Percentiles rank a stretch among this genome's conserved stretches.
Conservation (phyloP, 768 basidiomycete genomes). For the Phlegmacium glaucopus region DNA sequence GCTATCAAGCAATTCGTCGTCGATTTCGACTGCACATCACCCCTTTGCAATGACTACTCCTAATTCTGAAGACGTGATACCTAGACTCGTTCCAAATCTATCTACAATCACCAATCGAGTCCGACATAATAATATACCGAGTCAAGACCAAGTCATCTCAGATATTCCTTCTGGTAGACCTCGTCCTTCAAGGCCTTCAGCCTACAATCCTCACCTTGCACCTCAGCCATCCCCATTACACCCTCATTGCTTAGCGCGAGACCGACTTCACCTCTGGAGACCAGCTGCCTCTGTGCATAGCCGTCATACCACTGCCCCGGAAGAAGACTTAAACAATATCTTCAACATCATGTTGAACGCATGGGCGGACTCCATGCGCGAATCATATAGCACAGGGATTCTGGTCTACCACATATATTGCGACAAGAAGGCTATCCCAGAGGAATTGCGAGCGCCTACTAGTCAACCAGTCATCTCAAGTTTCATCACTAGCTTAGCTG, state of each 20-base stretch:
- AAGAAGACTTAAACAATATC: conserved; percentile 21
- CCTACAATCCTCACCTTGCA: neutral
- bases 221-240: conserved; percentile 10
- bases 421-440: conserved; percentile 25
- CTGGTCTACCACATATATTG: conserved; percentile 38
- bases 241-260: conserved; percentile 24
- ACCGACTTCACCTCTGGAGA: conserved; percentile 23
- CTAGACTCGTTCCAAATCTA: no score
- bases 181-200: neutral
- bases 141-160: no score
- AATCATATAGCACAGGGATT: conserved; percentile 35
- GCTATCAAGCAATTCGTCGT: conserved; percentile 19
- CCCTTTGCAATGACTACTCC: no score
- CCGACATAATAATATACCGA: no score
- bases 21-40: conserved; percentile 15
- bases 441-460: conserved; percentile 27
- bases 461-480: conserved; percentile 17
- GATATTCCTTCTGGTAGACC: no score
- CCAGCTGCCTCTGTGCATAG: conserved; percentile 3
- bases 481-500: conserved; percentile 28
- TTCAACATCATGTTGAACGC: conserved; percentile 16
- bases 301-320: neutral
- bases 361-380: conserved; percentile 27
- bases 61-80: no score
- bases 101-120: no score